Base-by-base conservation (phyloP, 306 rosid genomes). In the Purshia tridentata region DNA sequence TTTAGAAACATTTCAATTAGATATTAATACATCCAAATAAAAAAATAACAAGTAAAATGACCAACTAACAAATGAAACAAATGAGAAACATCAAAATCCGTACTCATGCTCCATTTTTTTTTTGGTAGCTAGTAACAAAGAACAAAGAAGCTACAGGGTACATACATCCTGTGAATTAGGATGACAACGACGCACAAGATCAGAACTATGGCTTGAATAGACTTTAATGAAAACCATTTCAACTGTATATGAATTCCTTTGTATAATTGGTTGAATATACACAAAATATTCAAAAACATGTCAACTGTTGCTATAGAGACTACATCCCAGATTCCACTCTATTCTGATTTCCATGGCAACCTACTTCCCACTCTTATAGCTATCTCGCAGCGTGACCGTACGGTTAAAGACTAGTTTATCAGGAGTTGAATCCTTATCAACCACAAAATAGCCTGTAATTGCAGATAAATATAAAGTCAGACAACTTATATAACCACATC, bases 371-470 rank as follows among this genome's bases (percentile, higher is more conserved):
- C 87, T 82, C 75, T 88, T 94, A 54, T 88, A 91, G 84, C 89
- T 87, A 74, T 84, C 99, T 80, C 84, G 82, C 41, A 94, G 81
- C 1, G 95, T 94, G 65, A 94, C 99, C 0, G 99, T 91, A 57
- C 97, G 84, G 66, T 94, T 94, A 22, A 95, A 91, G 65, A 95
- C 87, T 37, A 91, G 93, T 72, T 90, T 95, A 65, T 86, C 98
- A 4, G 89, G 77, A 76, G 92, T 84, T 0, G 99, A 88, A 74
- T 95, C 98, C 78, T 70, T 82, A 77, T 95, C 98, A 4, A 95
- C 96, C 74, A 76, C 89, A 82, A 95, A 95, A 87, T 91, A 95
- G 19, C 99, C 99, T 95, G 88, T 11, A 80, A 81, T 53, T 45
- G 76, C 64, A 86, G 10, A 72, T 4, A 45, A n/a, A 59, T 23